Conservation (phyloP, 2,329 filamentous ascomycete genomes). For the Fulvia fulva region DNA sequence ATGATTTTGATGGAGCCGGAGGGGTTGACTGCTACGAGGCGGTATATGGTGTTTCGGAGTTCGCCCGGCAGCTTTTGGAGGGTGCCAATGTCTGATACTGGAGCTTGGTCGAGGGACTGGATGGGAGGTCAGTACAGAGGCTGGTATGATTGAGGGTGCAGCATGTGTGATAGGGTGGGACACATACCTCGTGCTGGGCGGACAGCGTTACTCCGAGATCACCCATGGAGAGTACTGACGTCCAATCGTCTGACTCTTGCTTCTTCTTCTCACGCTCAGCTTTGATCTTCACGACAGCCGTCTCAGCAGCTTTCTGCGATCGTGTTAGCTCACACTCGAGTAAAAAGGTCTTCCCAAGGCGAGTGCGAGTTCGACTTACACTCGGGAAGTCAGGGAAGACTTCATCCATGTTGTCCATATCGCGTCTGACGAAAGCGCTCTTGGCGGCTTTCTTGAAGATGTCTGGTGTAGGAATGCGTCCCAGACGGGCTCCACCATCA, state of each 20-base stretch:
- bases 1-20: constrained; percentile 11
- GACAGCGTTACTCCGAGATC: background rate
- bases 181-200: background rate
- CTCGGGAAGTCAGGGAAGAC: background rate
- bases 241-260: background rate
- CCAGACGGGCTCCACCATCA: background rate
- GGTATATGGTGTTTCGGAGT: constrained; percentile 27
- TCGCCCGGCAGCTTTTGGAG: constrained; percentile 26
- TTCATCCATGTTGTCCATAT: background rate
- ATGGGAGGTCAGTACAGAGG: background rate
- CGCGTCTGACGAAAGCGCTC: background rate
- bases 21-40: constrained; percentile 13
- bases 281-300: background rate
- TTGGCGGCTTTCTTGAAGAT: background rate
- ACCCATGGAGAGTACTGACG: background rate
- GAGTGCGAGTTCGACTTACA: background rate
- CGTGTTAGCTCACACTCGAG: background rate
- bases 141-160: background rate
- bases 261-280: background rate
- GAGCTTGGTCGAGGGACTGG: background rate
- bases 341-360: background rate
- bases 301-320: background rate
- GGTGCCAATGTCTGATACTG: constrained; percentile 23
- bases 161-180: background rate
- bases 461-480: background rate